Base-by-base conservation (phyloP, 2,329 filamentous ascomycete genomes). In the Cladophialophora carrionii region DNA sequence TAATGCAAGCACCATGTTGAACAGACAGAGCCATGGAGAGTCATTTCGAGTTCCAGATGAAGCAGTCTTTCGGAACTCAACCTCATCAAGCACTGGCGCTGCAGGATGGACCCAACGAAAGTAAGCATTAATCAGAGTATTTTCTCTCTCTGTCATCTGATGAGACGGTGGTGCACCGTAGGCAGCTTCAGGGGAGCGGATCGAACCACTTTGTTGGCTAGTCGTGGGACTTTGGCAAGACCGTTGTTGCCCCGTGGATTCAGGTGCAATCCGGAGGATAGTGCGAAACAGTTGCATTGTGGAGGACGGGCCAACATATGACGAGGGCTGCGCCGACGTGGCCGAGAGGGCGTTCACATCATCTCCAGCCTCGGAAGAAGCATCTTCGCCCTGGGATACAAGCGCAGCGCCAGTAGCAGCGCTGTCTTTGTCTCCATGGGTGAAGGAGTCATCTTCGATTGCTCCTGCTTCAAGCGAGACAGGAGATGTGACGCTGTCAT, bases 1-100 rank as follows among this genome's bases (percentile, higher is more conserved):
- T n/a, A 72, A 49, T 1, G 71, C 69, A 32, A 72, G 61, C 8
- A 72, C 70, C 62, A 72, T 72, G 20, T 72, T 72, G 7, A 72
- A 41, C 12, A 72, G 66, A 3, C 70, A 68, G 29, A 72, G 62
- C 71, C 70, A 72, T n/a, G 69, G 63, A 32, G 62, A 24, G 57
- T 71, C 68, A 10, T 61, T 60, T 20, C 62, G 57, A 37, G 31
- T 43, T 4, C 64, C 58, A 24, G 62, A 59, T 24, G 63, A 34
- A 46, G 66, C 67, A 37, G 52, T 66, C 22, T 54, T 65, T 41
- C 68, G 64, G 58, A 72, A 72, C 17, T 63, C 62, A 6, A 51
- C 53, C 60, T 70, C 69, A 24, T 72, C 66, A 14, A 72, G 64
- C 14, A 72, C 69, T 7, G 70, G 68, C 8, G 68, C 66, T 34